Evolutionary conservation across 2,329 filamentous ascomycete genomes (phyloP), one percentile per base, ranked within the genome.

Genomic region (Cladosporium cucumerinum): DNA sequence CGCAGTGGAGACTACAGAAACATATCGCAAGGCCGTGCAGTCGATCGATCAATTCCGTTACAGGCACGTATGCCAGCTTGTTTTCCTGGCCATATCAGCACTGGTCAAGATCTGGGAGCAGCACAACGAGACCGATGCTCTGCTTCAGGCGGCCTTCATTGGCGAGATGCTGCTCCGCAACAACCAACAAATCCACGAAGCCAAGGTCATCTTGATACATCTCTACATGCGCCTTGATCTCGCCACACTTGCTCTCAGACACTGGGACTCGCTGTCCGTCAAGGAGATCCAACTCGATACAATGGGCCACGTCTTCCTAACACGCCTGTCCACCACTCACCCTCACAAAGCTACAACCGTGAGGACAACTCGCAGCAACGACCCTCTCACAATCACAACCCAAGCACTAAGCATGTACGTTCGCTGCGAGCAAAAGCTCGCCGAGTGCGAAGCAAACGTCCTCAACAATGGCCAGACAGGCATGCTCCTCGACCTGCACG

Each of bases 281-380:
- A 77, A 76, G 59, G 74, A 77, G 57, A 71, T 77, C 7, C 76
- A 77, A 46, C 68, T 72, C 61, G 76, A 77, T 52, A 77, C 76
- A 7, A 68, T 77, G 21, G 73, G 72, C 5, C 75, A 78, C 55
- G 70, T 69, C 2, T 68, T 77, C 6, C 72, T 76, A 57, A 76
- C 75, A 10, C 66, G 70, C 10, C 61, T 78, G 3, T 72, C 75
- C 10, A 66, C 72, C 26, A 69, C 68, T 10, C 74, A 76, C 57
- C 75, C 73, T 1, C 71, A 71, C 57, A 57, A 63, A 54, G 59
- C 68, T 8, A 72, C 69, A 6, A 51, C 68, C 5, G 8, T 8
- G 14, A 65, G 69, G 12, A 64, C 67, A 10, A 57, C 64, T 14
- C 61, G 65, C 34, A 67, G 71, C 18, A 66, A 68, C 43, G 74